Evolutionary conservation across 2,329 filamentous ascomycete genomes (phyloP), one percentile per base, ranked within the genome.

Genomic region (Aspergillus carbonarius): DNA sequence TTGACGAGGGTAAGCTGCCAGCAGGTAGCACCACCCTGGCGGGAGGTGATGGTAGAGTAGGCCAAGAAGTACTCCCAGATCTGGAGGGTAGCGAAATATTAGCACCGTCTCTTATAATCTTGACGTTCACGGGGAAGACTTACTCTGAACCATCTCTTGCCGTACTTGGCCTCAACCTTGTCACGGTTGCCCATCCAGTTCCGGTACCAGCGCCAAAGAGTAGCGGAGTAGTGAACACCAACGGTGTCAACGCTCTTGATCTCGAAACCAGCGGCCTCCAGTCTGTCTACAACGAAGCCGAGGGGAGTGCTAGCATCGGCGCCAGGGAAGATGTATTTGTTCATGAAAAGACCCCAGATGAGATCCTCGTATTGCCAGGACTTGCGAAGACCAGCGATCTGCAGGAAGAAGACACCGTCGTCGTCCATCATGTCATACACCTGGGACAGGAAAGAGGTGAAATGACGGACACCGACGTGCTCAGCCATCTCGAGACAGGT

Each of bases 281-380:
- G 85, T 73, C 87, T 87, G 76, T 92, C 87, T 68, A 96, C 82
- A 70, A 95, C 91, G 78, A 88, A 95, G 67, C 91, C 92, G 50
- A 99, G 87, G 53, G 95, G 95, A 59, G 92, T 96, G 44, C 91
- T 96, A 54, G 95, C 95, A 74, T 98, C 95, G 53, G 95, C 95
- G 74, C 95, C 95, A 34, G 93, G 95, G 85, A 98, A 98, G 76
- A 98, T 84, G 79, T 98, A 96, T 82, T 96, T 97, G 88, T 98
- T 98, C 92, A 98, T 96, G 85, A 97, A 98, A 48, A 98, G 85
- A 75, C 95, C 95, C 95, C 95, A 98, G 76, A 93, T 90, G 53
- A 97, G 85, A 79, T 98, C 93, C 83, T 98, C 93, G 73, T 96
- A 98, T 78, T 98, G 95, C 95, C 95, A 98, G 64, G 85, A 82